Percentiles rank a stretch among this genome's conserved stretches.
Evolutionary conservation across 2,329 filamentous ascomycete genomes (phyloP).

Genomic region (Hawksworthiomyces lignivorus): DNA sequence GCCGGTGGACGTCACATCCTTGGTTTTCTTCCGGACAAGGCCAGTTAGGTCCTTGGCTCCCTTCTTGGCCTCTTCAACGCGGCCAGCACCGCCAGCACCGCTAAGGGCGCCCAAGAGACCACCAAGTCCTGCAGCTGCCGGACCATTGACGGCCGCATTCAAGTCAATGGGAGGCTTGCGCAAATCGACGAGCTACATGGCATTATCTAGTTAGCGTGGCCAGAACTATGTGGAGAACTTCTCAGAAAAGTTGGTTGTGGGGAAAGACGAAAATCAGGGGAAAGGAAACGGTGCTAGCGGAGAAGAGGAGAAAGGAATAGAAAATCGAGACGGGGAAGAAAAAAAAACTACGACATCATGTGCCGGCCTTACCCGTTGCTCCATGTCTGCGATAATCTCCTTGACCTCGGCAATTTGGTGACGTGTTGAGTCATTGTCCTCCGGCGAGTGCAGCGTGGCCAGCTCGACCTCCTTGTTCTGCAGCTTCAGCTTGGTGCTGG

Average conservation of each 20-base stretch:
- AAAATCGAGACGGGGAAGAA: neutral
- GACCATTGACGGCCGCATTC: conserved; percentile 45
- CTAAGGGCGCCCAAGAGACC: conserved; percentile 52
- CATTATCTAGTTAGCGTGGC: conserved; percentile 1
- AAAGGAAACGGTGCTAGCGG: too few relatives aligned
- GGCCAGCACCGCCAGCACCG: conserved; percentile 45
- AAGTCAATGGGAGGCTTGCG: conserved; percentile 54
- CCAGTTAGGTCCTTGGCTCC: conserved; percentile 65
- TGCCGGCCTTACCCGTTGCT: conserved; percentile 54
- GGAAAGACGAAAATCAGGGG: conserved; percentile 1
- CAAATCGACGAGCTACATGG: conserved; percentile 62
- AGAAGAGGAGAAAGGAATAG: neutral
- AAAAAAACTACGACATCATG: too few relatives aligned
- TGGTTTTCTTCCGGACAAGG: conserved; percentile 62
- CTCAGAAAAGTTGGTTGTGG: neutral
- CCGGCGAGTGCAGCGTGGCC: conserved; percentile 52
- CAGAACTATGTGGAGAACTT: neutral
- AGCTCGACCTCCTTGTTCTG: conserved; percentile 62
- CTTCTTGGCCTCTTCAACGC: conserved; percentile 65
- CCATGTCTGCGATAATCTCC: conserved; percentile 72
- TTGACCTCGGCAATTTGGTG: conserved; percentile 64
- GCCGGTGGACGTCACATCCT: conserved; percentile 22
- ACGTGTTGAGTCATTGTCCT: conserved; percentile 57
- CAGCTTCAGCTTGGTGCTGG: conserved; percentile 63
- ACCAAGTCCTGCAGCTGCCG: conserved; percentile 39